Evolutionary conservation across 352 stramenopile species (phyloP).

Genomic region (Phytophthora parvispora): DNA sequence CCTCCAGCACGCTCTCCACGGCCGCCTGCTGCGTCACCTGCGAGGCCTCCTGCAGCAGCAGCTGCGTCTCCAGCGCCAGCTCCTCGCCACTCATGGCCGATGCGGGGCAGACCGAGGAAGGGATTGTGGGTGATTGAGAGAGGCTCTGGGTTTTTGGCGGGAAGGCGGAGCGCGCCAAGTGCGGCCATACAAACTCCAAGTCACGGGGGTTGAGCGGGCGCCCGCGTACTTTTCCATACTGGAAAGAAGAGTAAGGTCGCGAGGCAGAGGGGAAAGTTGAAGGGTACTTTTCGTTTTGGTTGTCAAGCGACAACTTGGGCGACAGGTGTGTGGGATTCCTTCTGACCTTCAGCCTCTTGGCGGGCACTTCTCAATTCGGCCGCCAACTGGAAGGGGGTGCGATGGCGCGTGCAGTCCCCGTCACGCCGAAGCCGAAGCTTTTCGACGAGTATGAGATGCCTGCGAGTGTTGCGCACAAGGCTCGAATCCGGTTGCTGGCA

Average conservation of each 20-base stretch:
- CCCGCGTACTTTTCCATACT: neutral
- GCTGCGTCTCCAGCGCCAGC: constrained; percentile 81
- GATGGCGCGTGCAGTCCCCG: constrained; percentile 16
- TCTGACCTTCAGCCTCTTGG: neutral
- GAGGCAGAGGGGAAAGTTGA: neutral
- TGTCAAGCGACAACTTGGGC: neutral
- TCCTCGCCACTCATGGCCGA: constrained; percentile 53
- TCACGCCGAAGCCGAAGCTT: constrained; percentile 11
- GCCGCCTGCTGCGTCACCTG: constrained; percentile 55
- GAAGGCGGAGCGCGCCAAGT: constrained; percentile 21
- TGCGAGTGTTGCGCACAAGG: constrained; percentile 8
- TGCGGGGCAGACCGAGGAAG: neutral
- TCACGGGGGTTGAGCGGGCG: neutral
- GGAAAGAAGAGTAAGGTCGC: neutral
- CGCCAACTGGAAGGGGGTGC: neutral
- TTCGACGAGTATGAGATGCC: constrained; percentile 31
- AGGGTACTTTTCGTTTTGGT: neutral
- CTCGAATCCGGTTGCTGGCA: constrained; percentile 14
- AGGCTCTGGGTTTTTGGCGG: neutral
- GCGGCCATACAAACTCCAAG: constrained; percentile 22
- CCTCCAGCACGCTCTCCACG: constrained; percentile 40
- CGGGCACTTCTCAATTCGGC: neutral
- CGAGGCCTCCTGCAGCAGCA: constrained; percentile 81
- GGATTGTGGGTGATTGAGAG: neutral
- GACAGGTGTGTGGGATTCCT: neutral